Conservation (phyloP, 1,139 yeast genomes). For the Saccharomycopsis hybrid region DNA sequence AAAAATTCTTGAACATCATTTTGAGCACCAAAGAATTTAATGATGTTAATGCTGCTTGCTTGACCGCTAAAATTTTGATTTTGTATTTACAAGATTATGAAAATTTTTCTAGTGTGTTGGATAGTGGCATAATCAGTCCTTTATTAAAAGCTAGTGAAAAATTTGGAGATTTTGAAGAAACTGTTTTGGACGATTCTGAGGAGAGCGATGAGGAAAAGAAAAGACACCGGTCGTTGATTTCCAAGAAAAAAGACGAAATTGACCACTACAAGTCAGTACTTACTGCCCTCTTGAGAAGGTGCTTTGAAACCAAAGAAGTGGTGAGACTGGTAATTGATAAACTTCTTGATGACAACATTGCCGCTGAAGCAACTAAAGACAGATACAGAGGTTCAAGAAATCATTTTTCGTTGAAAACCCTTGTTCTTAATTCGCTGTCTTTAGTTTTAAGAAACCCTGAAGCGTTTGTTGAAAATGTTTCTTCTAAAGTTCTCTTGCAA, state of each 20-base stretch:
- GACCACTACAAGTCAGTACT: constrained; percentile 8
- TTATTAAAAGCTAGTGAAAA: constrained; percentile 9
- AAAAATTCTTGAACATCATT: constrained; percentile 37
- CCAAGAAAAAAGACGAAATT: neutral
- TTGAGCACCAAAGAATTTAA: constrained; percentile 35
- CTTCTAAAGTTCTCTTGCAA: constrained; percentile 43
- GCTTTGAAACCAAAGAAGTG: constrained; percentile 56
- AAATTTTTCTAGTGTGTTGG: constrained; percentile 24
- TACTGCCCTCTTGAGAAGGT: constrained; percentile 50
- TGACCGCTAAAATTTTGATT: constrained; percentile 46
- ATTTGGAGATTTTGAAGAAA: neutral
- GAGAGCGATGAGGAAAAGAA: neutral
- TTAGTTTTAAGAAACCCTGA: constrained; percentile 55
- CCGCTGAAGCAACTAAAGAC: neutral
- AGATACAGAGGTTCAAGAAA: constrained; percentile 22
- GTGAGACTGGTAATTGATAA: constrained; percentile 44
- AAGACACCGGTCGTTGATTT: neutral
- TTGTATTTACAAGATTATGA: constrained; percentile 35
- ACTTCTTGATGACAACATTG: constrained; percentile 35
- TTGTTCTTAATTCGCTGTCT: constrained; percentile 50
- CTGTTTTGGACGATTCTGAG: neutral
- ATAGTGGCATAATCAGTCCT: constrained; percentile 2
- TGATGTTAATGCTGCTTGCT: constrained; percentile 42
- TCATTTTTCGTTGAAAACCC: constrained; percentile 27
- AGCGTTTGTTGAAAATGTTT: constrained; percentile 46